Evolutionary conservation across 805 yeast species (phyloP).

Genomic region (Pichia scutulata): DNA sequence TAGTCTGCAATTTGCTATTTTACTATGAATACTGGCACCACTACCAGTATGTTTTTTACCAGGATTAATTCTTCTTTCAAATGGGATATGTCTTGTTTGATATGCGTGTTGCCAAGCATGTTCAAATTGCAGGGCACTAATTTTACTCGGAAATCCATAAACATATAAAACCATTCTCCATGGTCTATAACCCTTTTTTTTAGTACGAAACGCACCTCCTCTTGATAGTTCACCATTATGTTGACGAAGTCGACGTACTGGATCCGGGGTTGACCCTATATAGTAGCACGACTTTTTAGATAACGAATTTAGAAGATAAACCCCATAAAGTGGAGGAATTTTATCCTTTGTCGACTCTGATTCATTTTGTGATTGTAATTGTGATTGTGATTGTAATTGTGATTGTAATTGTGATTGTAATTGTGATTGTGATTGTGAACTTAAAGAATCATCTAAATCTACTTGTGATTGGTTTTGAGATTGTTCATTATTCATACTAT

Average conservation of each 20-base stretch:
- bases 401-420: background rate
- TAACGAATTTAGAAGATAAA: slow-evolving; percentile 58
- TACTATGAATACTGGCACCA: slow-evolving; percentile 37
- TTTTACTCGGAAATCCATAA: slow-evolving; percentile 63
- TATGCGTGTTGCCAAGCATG: slow-evolving; percentile 78
- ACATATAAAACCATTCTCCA: slow-evolving; percentile 65
- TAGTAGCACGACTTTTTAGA: slow-evolving; percentile 55
- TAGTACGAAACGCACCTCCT: slow-evolving; percentile 71
- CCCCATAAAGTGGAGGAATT: slow-evolving; percentile 51
- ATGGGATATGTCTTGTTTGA: slow-evolving; percentile 51
- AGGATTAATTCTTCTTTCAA: slow-evolving; percentile 32
- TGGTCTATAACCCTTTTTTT: slow-evolving; percentile 50
- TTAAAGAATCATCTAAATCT: too few species aligned
- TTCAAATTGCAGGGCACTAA: slow-evolving; percentile 71
- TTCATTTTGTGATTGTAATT: background rate
- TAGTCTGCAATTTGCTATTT: slow-evolving; percentile 40
- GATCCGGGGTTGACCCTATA: slow-evolving; percentile 80
- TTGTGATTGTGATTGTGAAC: background rate
- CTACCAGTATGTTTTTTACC: slow-evolving; percentile 23
- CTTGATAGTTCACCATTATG: slow-evolving; percentile 61
- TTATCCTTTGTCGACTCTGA: background rate
- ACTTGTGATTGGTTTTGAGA: too few species aligned
- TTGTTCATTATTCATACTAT: background rate
- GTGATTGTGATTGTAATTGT: background rate
- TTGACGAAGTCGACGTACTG: slow-evolving; percentile 57